A percentile compares a stretch with the other conserved stretches of the same genome.
Evolutionary conservation across 2,329 filamentous ascomycete species (phyloP).

Genomic region (Verruconis gallopava): DNA sequence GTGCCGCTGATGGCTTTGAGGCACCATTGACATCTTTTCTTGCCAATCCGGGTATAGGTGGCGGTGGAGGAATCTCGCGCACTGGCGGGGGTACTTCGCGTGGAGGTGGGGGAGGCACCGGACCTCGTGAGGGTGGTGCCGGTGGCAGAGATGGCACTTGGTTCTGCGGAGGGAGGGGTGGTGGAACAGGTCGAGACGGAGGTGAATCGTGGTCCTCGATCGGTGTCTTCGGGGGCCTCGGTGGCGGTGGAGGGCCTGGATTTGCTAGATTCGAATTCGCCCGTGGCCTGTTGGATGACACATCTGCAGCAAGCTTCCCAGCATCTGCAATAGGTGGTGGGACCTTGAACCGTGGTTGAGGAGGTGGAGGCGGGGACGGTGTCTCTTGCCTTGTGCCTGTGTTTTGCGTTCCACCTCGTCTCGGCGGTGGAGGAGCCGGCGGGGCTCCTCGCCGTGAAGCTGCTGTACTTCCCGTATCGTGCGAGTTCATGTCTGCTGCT

Average conservation of each 20-base stretch:
- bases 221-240: conserved; percentile 37
- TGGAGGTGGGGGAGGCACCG: conserved; percentile 46
- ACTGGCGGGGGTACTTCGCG: conserved; percentile 29
- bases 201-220: conserved; percentile 52
- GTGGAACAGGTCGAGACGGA: conserved; percentile 30
- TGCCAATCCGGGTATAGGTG: conserved; percentile 18
- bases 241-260: conserved; percentile 33
- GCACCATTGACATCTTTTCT: conserved; percentile 18
- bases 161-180: conserved; percentile 42
- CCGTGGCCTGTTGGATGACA: conserved; percentile 34
- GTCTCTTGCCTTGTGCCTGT: conserved; percentile 11
- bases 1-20: conserved; percentile 18
- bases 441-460: conserved; percentile 48
- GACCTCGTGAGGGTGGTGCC: conserved; percentile 58
- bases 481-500: conserved; percentile 37
- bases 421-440: conserved; percentile 39
- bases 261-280: conserved; percentile 34
- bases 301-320: conserved; percentile 62
- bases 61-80: conserved; percentile 22
- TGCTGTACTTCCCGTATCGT: conserved; percentile 44
- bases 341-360: conserved; percentile 48
- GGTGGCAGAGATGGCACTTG: conserved; percentile 49
- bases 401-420: conserved; percentile 15
- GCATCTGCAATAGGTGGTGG: conserved; percentile 84
- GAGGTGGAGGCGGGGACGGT: conserved; percentile 13